These are phyloP conservation scores for Pulveroboletus sp. DNA, from an alignment of 768 basidiomycete species.

Conservation along the genomic window DNA sequence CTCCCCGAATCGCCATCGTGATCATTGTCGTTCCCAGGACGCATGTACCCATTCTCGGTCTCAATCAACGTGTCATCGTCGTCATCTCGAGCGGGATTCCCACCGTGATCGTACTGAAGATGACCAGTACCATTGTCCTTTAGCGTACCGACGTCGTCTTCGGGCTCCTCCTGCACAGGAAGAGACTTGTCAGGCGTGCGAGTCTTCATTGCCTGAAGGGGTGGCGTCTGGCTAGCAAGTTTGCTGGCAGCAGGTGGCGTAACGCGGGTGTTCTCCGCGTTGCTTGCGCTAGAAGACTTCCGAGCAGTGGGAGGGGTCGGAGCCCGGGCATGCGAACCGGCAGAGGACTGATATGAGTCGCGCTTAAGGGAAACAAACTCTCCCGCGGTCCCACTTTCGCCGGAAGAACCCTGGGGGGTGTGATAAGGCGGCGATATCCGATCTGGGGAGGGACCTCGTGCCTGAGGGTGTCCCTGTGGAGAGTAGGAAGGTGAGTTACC, in stretches of 20 bases:
- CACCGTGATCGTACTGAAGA: constrained; percentile 32
- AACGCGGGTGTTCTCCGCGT: constrained; percentile 21
- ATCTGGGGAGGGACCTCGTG: constrained; percentile 49
- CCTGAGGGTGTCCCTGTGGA: constrained; percentile 38
- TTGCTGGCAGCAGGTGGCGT: constrained; percentile 36
- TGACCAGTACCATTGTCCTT: constrained; percentile 38
- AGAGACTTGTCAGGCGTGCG: constrained; percentile 69
- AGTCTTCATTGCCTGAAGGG: constrained; percentile 45
- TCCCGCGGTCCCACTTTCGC: constrained; percentile 35
- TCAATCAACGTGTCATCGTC: constrained; percentile 45
- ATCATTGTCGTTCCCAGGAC: constrained; percentile 32
- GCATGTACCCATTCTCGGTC: constrained; percentile 32
- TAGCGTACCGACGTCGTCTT: constrained; percentile 48
- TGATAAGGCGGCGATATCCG: constrained; percentile 47
- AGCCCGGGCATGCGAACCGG: constrained; percentile 24
- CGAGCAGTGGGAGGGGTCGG: constrained; percentile 29
- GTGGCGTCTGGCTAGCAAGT: constrained; percentile 50
- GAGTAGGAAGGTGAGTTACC: constrained; percentile 36
- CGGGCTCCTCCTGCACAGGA: constrained; percentile 72
- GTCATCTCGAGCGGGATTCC: constrained; percentile 40
- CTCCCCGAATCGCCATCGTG: constrained; percentile 48
- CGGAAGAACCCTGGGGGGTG: constrained; percentile 44
- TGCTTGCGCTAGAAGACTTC: constrained; percentile 18
- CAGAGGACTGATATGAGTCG: constrained; percentile 37
- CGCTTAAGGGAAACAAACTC: constrained; percentile 44